These are phyloP conservation scores for Monosporascus sp. DNA, from an alignment of 2,329 filamentous ascomycete species.

Conservation along the genomic window DNA sequence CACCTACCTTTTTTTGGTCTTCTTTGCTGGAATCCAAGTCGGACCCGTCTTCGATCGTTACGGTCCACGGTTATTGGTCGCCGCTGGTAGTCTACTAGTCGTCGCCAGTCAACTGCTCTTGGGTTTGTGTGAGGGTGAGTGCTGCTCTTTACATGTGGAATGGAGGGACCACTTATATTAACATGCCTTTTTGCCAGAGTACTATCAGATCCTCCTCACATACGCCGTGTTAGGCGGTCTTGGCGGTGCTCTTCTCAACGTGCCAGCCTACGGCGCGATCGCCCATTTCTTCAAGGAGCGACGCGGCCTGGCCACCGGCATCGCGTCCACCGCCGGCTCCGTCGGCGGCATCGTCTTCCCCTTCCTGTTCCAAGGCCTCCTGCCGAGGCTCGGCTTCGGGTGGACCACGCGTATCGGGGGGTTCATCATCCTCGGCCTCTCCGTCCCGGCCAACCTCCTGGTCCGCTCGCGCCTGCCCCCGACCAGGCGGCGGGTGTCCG, in stretches of 20 bases:
- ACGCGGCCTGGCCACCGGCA: conserved; percentile 72
- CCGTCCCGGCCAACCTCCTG: conserved; percentile 41
- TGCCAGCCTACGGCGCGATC: conserved; percentile 67
- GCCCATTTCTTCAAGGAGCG: conserved; percentile 74
- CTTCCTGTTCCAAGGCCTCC: conserved; percentile 38
- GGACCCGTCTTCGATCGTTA: conserved; percentile 76
- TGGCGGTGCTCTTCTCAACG: conserved; percentile 71
- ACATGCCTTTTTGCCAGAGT: conserved; percentile 35
- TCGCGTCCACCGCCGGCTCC: conserved; percentile 69
- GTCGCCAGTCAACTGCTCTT: conserved; percentile 59
- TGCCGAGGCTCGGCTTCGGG: conserved; percentile 41
- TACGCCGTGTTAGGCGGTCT: conserved; percentile 70
- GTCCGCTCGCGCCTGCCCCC: conserved; percentile 51
- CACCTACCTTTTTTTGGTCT: conserved; percentile 73
- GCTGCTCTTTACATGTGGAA: no score
- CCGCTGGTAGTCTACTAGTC: conserved; percentile 56
- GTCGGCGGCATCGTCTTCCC: conserved; percentile 64
- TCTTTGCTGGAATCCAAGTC: conserved; percentile 76
- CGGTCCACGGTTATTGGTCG: conserved; percentile 63
- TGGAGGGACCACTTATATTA: not conserved
- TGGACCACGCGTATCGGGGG: conserved; percentile 46
- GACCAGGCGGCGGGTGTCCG: conserved; percentile 33
- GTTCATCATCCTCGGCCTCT: conserved; percentile 42
- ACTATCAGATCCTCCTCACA: conserved; percentile 75
- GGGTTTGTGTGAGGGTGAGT: conserved; percentile 56